Conservation (phyloP, 2,329 filamentous ascomycete genomes). For the Colletotrichum coccodes region DNA sequence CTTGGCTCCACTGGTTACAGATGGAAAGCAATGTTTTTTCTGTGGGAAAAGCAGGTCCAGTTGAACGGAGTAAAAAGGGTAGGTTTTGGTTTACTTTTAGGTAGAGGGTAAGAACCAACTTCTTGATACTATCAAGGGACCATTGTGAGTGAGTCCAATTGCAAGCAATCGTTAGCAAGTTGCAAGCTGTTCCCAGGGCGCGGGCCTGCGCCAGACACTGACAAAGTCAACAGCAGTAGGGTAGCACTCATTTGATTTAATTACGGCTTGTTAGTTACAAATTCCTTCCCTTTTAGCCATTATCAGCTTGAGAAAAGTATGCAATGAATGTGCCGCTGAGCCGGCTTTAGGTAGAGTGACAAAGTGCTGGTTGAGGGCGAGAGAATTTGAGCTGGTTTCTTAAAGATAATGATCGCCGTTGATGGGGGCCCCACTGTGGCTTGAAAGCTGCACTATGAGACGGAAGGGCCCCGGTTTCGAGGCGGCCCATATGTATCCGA, state of each 20-base stretch:
- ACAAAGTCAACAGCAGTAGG: not conserved
- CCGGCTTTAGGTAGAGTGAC: not conserved
- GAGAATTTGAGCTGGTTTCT: not conserved
- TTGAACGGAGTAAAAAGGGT: not conserved
- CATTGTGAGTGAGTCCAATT: not conserved
- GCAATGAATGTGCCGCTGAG: not conserved
- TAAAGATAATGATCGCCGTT: not conserved
- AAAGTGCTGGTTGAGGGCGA: not conserved
- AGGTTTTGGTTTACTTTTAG: not conserved
- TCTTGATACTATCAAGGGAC: not conserved
- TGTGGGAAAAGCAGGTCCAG: not conserved
- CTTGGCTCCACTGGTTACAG: not conserved
- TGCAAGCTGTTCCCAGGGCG: not conserved
- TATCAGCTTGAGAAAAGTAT: not conserved
- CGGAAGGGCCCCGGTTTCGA: not conserved
- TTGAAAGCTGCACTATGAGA: not conserved
- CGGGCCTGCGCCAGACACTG: not conserved
- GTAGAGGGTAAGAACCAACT: not conserved
- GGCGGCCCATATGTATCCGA: not conserved
- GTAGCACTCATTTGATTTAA: too few species aligned
- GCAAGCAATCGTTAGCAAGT: not conserved
- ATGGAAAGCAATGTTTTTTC: not conserved
- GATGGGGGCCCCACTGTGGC: not conserved
- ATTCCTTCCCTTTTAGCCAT: too few species aligned
- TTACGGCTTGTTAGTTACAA: not conserved